Evolutionary conservation across 257 asterid genomes (phyloP).

Genomic region (Parsonsia alboflavescens): DNA sequence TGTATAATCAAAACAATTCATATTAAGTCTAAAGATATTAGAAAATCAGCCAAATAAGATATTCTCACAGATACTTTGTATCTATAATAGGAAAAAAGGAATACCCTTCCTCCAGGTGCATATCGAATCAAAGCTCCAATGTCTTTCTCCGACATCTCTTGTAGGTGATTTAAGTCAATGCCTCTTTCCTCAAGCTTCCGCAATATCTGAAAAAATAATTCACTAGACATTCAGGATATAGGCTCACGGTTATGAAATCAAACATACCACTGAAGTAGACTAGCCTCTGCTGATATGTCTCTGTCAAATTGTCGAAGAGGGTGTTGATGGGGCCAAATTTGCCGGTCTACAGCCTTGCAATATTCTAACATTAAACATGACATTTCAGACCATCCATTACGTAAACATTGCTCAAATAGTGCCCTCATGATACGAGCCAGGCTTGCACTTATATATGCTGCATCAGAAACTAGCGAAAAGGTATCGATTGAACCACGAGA

Average conservation of each 20-base stretch:
- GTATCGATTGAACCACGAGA: constrained; percentile 78
- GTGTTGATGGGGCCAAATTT: constrained; percentile 96
- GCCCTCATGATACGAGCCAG: constrained; percentile 98
- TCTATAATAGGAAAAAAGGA: constrained; percentile 16
- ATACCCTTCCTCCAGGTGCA: constrained; percentile 96
- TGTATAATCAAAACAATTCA: constrained; percentile 33
- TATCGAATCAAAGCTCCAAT: constrained; percentile 94
- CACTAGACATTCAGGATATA: constrained; percentile 1
- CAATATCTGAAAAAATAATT: constrained; percentile 50
- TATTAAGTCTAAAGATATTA: constrained; percentile 8
- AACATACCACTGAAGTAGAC: constrained; percentile 17
- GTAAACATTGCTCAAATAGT: constrained; percentile 86
- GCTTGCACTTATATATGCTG: constrained; percentile 88
- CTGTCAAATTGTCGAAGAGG: constrained; percentile 90
- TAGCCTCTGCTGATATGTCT: constrained; percentile 77
- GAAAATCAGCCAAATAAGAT: constrained; percentile 2
- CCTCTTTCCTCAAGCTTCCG: constrained; percentile 92
- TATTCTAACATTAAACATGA: constrained; percentile 73
- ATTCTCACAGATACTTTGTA: constrained; percentile 13
- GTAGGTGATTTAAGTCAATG: constrained; percentile 70
- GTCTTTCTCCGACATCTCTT: constrained; percentile 87
- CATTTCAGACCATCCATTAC: constrained; percentile 99
- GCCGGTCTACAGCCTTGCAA: constrained; percentile 98
- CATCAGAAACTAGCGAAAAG: constrained; percentile 91
- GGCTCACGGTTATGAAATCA: neutral